These are phyloP conservation scores for Tubosaeta sp. DNA, from an alignment of 768 basidiomycete species.

Conservation along the genomic window DNA sequence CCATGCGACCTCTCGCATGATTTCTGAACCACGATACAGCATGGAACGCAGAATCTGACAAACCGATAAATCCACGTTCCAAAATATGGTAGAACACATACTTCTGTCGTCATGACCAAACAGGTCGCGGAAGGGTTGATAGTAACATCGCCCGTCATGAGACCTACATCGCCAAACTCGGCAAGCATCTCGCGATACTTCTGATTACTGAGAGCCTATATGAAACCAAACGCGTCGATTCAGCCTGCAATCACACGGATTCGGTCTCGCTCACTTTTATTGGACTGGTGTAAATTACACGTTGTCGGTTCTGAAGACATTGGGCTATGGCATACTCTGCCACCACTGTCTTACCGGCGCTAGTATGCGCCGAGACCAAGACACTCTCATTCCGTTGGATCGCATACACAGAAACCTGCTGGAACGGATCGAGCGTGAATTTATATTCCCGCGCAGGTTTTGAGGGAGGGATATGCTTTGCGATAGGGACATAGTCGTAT, in stretches of 20 bases:
- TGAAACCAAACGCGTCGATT: constrained; percentile 15
- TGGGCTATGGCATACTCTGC: constrained; percentile 99
- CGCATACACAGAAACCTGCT: constrained; percentile 88
- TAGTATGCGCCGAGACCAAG: constrained; percentile 96
- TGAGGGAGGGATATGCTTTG: constrained; percentile 83
- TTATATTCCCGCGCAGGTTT: constrained; percentile 93
- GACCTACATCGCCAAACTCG: constrained; percentile 95
- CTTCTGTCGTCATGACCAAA: constrained; percentile 99
- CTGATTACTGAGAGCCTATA: constrained; percentile 94
- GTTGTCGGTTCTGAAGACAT: constrained; percentile 87
- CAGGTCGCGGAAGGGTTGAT: constrained; percentile 97
- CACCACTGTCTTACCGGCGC: constrained; percentile 98
- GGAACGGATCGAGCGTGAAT: constrained; percentile 96
- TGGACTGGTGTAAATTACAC: constrained; percentile 98
- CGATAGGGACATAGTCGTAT: constrained; percentile 87
- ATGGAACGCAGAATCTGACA: constrained; percentile 92
- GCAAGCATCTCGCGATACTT: constrained; percentile 98
- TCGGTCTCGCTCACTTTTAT: constrained; percentile 76
- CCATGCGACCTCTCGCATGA: constrained; percentile 99
- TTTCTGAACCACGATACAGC: constrained; percentile 97
- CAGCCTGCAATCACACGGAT: constrained; percentile 8
- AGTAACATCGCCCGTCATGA: constrained; percentile 99
- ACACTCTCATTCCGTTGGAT: constrained; percentile 98
- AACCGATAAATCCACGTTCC: background rate
- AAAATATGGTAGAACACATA: constrained; percentile 26